Conservation (phyloP, 768 basidiomycete genomes). For the Amanita muscaria region DNA sequence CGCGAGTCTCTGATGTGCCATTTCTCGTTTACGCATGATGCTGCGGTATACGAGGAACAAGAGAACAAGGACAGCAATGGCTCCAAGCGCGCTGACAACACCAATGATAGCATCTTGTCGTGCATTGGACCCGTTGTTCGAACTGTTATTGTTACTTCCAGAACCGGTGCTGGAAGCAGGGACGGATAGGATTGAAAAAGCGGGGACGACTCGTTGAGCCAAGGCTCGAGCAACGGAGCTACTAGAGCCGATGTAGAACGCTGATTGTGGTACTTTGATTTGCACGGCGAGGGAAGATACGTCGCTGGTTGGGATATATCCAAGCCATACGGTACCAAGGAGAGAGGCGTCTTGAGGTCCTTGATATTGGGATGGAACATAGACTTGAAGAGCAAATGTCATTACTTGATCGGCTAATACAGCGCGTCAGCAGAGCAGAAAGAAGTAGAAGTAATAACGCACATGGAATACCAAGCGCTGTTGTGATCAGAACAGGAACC, state of each 20-base stretch:
- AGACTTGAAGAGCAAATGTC: constrained; percentile 58
- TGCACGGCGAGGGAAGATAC: constrained; percentile 57
- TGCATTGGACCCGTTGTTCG: constrained; percentile 24
- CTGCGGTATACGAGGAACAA: constrained; percentile 65
- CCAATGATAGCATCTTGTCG: constrained; percentile 87
- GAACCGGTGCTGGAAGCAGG: constrained; percentile 25
- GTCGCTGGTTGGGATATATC: constrained; percentile 48
- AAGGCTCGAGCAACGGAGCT: constrained; percentile 42
- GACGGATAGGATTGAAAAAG: constrained; percentile 48
- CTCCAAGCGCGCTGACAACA: constrained; percentile 77
- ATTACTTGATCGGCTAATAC: constrained; percentile 25
- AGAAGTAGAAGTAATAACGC: constrained; percentile 10
- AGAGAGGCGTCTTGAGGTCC: constrained; percentile 34
- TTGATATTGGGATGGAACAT: constrained; percentile 49
- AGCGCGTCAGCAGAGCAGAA: constrained; percentile 7
- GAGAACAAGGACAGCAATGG: constrained; percentile 63
- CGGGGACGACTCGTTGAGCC: constrained; percentile 61
- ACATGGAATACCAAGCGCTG: constrained; percentile 26
- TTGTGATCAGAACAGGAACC: constrained; percentile 38
- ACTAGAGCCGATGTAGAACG: constrained; percentile 51
- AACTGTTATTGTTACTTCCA: constrained; percentile 15
- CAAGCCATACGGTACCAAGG: constrained; percentile 65
- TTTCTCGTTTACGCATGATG: constrained; percentile 55
- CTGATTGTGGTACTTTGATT: constrained; percentile 51
- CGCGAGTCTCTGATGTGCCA: constrained; percentile 63